Evolutionary conservation across 1,284 basidiomycete species (phyloP).

Genomic region (Xerocomus nothofagi): DNA sequence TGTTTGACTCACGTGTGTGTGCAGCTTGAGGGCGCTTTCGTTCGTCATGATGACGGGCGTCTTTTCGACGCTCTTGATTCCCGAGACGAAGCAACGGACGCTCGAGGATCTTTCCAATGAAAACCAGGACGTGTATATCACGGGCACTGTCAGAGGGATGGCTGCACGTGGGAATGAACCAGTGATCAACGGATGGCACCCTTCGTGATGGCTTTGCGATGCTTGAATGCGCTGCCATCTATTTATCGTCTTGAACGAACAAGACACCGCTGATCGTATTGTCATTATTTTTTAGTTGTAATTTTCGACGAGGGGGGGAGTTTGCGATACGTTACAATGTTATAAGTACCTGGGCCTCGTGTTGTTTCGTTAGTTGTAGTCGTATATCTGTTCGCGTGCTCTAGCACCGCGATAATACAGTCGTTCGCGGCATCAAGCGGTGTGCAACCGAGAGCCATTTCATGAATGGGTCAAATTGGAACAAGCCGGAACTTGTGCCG

Average conservation of each 20-base stretch:
- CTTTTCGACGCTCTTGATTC: slow-evolving; percentile 12
- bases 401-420: too few relatives aligned
- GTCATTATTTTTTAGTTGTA: too few relatives aligned
- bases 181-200: neutral
- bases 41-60: slow-evolving; percentile 13
- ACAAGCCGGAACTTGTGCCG: too few relatives aligned
- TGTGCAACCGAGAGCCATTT: too few relatives aligned
- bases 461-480: too few relatives aligned
- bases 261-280: neutral
- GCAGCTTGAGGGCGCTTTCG: slow-evolving; percentile 7
- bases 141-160: neutral
- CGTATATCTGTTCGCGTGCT: too few relatives aligned
- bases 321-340: too few relatives aligned
- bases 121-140: neutral
- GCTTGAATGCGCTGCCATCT: neutral
- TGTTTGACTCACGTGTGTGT: neutral
- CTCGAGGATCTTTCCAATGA: slow-evolving; percentile 11
- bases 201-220: neutral
- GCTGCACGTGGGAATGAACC: neutral
- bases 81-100: slow-evolving; percentile 7
- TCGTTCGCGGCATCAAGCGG: too few relatives aligned
- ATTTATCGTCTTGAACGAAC: neutral
- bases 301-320: too few relatives aligned
- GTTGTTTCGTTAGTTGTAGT: too few relatives aligned
- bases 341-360: too few relatives aligned